A percentile compares a stretch with the other conserved stretches of the same genome.
Conservation (phyloP, 1,284 basidiomycete species). For the Trichosporon inkin region DNA sequence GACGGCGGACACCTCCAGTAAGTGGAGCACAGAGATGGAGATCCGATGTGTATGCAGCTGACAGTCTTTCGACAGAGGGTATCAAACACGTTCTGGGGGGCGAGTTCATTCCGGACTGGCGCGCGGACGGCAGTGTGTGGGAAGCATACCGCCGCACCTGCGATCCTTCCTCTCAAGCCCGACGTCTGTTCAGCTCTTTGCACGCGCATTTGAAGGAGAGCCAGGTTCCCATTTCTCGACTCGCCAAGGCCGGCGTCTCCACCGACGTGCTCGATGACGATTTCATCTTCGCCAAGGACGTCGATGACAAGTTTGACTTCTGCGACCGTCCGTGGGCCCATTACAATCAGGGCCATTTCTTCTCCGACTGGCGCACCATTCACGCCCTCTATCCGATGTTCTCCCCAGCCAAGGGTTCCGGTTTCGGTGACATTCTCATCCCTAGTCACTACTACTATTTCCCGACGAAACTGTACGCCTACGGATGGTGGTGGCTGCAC, state of each 20-base stretch:
- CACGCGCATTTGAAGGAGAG: conserved; percentile 54
- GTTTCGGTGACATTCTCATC: conserved; percentile 83
- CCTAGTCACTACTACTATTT: conserved; percentile 92
- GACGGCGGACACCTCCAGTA: conserved; percentile 53
- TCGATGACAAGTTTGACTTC: conserved; percentile 67
- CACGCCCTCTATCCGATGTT: conserved; percentile 81
- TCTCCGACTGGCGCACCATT: conserved; percentile 88
- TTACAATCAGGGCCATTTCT: conserved; percentile 85
- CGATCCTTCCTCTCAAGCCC: conserved; percentile 68
- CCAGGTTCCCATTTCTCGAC: conserved; percentile 48
- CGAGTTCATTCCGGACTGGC: conserved; percentile 78
- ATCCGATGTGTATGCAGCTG: background rate
- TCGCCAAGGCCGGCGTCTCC: conserved; percentile 49
- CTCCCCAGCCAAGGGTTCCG: conserved; percentile 76
- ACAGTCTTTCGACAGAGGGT: conserved; percentile 52
- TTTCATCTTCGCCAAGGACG: conserved; percentile 59
- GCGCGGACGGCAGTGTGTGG: conserved; percentile 77
- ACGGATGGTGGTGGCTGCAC: conserved; percentile 60
- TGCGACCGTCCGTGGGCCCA: conserved; percentile 77
- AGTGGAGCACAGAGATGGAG: conserved; percentile 23
- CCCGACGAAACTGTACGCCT: conserved; percentile 74
- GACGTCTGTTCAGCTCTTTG: conserved; percentile 73
- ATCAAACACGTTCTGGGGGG: conserved; percentile 62
- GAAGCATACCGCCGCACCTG: conserved; percentile 87
- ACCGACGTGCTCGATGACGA: conserved; percentile 54